Evolutionary conservation across 2,329 filamentous ascomycete species (phyloP).

Genomic region (Malbranchea cinnamomea): DNA sequence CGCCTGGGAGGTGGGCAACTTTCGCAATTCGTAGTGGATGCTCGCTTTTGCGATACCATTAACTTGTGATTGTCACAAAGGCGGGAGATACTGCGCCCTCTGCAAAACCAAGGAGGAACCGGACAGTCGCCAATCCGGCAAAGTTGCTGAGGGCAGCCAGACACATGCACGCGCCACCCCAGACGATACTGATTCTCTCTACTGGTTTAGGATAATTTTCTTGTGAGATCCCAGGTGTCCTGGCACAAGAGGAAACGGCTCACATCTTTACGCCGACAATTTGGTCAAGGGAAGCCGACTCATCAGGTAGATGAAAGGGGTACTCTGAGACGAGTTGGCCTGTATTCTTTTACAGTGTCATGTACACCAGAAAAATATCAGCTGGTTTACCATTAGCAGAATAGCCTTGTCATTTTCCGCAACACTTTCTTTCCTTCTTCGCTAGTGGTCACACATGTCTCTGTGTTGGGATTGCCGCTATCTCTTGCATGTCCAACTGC

Average conservation of each 20-base stretch:
- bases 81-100: slow-evolving; percentile 33
- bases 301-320: slow-evolving; percentile 39
- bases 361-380: no score
- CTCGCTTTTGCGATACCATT: slow-evolving; percentile 28
- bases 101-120: slow-evolving; percentile 30
- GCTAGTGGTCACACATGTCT: no score
- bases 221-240: not conserved
- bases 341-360: no score
- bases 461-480: no score
- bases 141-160: slow-evolving; percentile 29
- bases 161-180: slow-evolving; percentile 32
- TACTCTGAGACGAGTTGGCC: slow-evolving; percentile 34
- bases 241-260: slow-evolving; percentile 6
- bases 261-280: slow-evolving; percentile 35
- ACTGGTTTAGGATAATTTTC: not conserved
- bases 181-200: slow-evolving; percentile 25
- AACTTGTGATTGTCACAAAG: slow-evolving; percentile 32
- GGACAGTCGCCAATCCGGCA: slow-evolving; percentile 24
- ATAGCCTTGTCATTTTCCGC: no score
- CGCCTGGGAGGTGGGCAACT: no score
- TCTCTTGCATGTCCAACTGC: no score
- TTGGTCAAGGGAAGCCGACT: slow-evolving; percentile 34
- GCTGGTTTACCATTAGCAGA: no score
- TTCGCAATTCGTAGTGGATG: slow-evolving; percentile 20
- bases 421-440: no score